A percentile compares a stretch with the other conserved stretches of the same genome.
Evolutionary conservation across 2,329 filamentous ascomycete genomes (phyloP).

Genomic region (Neopestalotiopsis sp.): DNA sequence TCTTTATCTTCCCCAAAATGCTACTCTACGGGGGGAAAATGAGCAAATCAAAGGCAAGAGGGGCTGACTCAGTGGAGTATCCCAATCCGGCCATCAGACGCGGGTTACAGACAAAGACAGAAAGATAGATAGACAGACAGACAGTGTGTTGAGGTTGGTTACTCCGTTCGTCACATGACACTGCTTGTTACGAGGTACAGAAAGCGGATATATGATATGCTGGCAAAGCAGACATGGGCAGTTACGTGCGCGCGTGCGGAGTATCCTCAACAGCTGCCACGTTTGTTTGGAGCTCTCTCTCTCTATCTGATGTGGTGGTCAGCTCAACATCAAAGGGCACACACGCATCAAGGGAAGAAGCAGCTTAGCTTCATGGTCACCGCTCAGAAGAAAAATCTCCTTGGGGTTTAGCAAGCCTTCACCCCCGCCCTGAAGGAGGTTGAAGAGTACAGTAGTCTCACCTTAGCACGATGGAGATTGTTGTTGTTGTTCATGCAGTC

Average conservation of each 20-base stretch:
- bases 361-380: too few species aligned
- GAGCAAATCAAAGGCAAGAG: not conserved
- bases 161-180: too few species aligned
- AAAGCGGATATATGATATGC: too few species aligned
- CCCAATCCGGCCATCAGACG: not conserved
- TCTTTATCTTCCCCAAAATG: not conserved
- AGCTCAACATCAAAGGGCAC: not conserved
- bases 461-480: not conserved
- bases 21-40: not conserved
- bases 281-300: not conserved
- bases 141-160: too few species aligned
- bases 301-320: not conserved
- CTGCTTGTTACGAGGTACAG: too few species aligned
- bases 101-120: not conserved
- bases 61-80: conserved; percentile 11
- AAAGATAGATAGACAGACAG: too few species aligned
- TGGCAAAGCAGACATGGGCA: too few species aligned
- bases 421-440: too few species aligned
- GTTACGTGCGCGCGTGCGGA: too few species aligned
- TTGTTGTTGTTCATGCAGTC: not conserved
- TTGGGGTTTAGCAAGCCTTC: too few species aligned
- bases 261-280: conserved; percentile 1
- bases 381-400: too few species aligned
- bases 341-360: not conserved
- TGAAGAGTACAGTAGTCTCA: not conserved